These are phyloP conservation scores for Hura crepitans DNA, from an alignment of 441 rosid genomes.

Conservation along the genomic window DNA sequence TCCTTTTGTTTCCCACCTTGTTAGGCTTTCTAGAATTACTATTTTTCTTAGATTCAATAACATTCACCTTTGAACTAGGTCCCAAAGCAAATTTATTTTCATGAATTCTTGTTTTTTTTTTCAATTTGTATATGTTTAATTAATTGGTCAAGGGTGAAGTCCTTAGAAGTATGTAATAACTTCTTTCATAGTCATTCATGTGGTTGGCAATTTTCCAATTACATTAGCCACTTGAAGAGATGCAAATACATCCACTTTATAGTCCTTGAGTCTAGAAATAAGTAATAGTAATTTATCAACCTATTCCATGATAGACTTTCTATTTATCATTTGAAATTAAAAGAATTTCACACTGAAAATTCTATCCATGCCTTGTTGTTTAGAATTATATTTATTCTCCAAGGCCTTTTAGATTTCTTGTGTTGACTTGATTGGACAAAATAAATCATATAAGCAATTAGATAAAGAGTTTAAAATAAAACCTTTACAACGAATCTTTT, in stretches of 20 bases:
- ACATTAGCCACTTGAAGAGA: background rate
- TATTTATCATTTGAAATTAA: no score
- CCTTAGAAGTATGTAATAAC: background rate
- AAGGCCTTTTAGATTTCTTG: background rate
- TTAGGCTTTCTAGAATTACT: no score
- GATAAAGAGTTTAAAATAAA: background rate
- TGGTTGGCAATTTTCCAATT: background rate
- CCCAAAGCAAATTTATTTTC: background rate
- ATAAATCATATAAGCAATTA: background rate
- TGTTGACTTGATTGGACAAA: background rate
- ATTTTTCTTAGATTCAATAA: no score
- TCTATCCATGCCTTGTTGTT: background rate
- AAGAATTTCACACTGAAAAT: no score
- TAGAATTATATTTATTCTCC: background rate
- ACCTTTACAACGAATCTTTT: background rate
- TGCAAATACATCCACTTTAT: background rate
- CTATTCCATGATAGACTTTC: no score
- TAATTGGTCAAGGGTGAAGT: slow-evolving; percentile 3
- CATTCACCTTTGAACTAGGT: no score
- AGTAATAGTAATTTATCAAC: slow-evolving; percentile 14
- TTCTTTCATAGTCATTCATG: no score
- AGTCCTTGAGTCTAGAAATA: background rate
- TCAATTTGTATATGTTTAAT: background rate
- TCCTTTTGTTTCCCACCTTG: no score
- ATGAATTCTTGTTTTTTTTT: background rate